A percentile compares a stretch with the other conserved stretches of the same genome.
Evolutionary conservation across 2,329 filamentous ascomycete species (phyloP).

Genomic region (Stemphylium beticola): DNA sequence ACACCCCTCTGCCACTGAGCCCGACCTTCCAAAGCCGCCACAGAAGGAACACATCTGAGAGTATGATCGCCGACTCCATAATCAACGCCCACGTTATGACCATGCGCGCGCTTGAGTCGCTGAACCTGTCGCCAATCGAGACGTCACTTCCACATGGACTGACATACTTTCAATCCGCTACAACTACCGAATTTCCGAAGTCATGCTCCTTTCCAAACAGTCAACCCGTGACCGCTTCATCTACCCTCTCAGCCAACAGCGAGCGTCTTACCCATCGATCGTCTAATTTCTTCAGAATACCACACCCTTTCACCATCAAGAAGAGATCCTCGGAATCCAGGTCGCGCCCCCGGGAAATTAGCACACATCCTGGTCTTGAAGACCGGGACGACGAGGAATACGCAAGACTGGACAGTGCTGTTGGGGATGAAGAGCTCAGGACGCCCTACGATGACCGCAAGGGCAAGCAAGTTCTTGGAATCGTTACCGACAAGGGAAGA

Average conservation of each 20-base stretch:
- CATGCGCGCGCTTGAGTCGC: conserved; percentile 35
- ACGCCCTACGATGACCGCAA: conserved; percentile 22
- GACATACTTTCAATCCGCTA: conserved; percentile 12
- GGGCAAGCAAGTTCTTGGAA: conserved; percentile 31
- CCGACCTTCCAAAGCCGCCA: conserved; percentile 13
- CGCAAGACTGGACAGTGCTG: conserved; percentile 9
- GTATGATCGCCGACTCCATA: conserved; percentile 35
- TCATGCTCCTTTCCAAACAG: conserved; percentile 27
- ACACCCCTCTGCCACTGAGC: background rate
- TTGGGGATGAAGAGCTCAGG: conserved; percentile 6
- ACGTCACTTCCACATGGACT: conserved; percentile 12
- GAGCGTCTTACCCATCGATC: conserved; percentile 28
- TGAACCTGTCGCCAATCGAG: conserved; percentile 21
- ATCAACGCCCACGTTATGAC: conserved; percentile 39
- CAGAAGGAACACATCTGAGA: conserved; percentile 33
- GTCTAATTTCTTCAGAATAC: conserved; percentile 35
- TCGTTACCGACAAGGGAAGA: conserved; percentile 18
- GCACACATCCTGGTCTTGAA: background rate
- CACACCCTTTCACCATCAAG: conserved; percentile 34
- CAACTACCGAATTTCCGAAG: conserved; percentile 13
- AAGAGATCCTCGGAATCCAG: conserved; percentile 35
- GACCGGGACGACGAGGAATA: conserved; percentile 1
- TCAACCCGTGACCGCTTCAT: conserved; percentile 26
- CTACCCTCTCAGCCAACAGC: conserved; percentile 18
- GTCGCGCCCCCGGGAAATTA: conserved; percentile 22